Evolutionary conservation across 225 moss, liverwort and hornwort species (phyloP).

Genomic region (Anthoceros angustus): DNA sequence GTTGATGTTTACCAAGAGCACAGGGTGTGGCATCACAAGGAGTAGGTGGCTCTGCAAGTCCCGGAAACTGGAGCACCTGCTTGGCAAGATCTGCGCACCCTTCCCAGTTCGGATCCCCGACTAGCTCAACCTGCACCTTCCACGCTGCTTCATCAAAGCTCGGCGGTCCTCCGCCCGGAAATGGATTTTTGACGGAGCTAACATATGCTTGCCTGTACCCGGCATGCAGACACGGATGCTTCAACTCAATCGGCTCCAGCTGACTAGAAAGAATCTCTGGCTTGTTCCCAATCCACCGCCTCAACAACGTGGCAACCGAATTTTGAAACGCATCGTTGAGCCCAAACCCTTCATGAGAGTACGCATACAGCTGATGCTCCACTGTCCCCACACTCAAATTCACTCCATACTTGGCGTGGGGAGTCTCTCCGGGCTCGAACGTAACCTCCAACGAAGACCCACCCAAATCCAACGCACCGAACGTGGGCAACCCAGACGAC

Average conservation of each 20-base stretch:
- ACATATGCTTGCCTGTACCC: constrained; percentile 65
- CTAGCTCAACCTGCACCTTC: constrained; percentile 57
- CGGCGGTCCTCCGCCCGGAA: constrained; percentile 18
- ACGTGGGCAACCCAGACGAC: constrained; percentile 31
- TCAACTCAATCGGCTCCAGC: constrained; percentile 29
- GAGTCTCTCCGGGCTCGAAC: constrained; percentile 57
- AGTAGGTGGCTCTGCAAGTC: constrained; percentile 12
- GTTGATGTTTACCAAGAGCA: constrained; percentile 82
- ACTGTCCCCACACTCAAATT: constrained; percentile 68
- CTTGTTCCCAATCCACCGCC: constrained; percentile 25
- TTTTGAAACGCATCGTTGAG: constrained; percentile 95
- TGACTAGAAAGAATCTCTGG: constrained; percentile 19
- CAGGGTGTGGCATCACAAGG: constrained; percentile 42
- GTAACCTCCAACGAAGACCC: constrained; percentile 94
- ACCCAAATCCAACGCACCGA: constrained; percentile 87
- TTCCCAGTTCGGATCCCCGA: constrained; percentile 72
- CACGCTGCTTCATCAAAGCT: constrained; percentile 17
- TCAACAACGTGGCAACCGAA: constrained; percentile 62
- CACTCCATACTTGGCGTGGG: constrained; percentile 36
- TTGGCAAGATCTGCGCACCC: constrained; percentile 60
- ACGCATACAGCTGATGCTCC: constrained; percentile 78
- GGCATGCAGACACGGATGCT: constrained; percentile 71
- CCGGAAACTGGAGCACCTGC: constrained; percentile 46
- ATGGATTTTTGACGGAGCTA: constrained; percentile 39
- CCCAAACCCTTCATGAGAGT: constrained; percentile 85